Conservation (phyloP, 2,329 filamentous ascomycete species). For the Aureobasidium sp. region DNA sequence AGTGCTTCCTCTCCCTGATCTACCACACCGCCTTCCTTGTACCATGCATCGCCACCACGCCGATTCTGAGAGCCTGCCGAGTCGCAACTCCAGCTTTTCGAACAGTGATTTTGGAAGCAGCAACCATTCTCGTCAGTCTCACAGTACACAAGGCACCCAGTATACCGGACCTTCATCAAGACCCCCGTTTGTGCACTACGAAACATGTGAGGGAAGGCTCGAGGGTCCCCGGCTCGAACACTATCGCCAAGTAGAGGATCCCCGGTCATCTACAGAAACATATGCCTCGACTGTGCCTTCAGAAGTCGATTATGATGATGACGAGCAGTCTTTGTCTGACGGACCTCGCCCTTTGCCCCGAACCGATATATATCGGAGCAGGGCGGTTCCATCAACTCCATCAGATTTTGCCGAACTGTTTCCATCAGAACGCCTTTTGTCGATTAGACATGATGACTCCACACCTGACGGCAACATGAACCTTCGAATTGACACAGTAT, state of each 20-base stretch:
- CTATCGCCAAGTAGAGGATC: slow-evolving; percentile 24
- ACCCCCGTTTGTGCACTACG: slow-evolving; percentile 20
- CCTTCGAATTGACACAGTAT: slow-evolving; percentile 73
- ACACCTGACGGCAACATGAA: slow-evolving; percentile 96
- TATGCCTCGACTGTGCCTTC: slow-evolving; percentile 67
- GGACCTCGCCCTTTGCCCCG: slow-evolving; percentile 53
- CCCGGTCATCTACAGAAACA: slow-evolving; percentile 62
- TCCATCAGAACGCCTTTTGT: slow-evolving; percentile 71
- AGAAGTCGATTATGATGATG: slow-evolving; percentile 49
- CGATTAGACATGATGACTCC: slow-evolving; percentile 82
- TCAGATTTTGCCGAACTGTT: slow-evolving; percentile 78
- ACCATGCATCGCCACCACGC: slow-evolving; percentile 8
- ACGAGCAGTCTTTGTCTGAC: slow-evolving; percentile 36
- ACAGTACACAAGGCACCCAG: slow-evolving; percentile 16
- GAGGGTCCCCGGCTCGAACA: slow-evolving; percentile 8
- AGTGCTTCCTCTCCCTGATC: slow-evolving; percentile 3
- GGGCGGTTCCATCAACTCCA: slow-evolving; percentile 68
- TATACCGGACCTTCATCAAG: slow-evolving; percentile 12
- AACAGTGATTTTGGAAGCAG: slow-evolving; percentile 14
- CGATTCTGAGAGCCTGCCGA: background rate
- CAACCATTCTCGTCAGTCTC: slow-evolving; percentile 15
- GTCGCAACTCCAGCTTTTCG: slow-evolving; percentile 5
- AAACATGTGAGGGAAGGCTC: slow-evolving; percentile 19
- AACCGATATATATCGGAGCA: slow-evolving; percentile 53
- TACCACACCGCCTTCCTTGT: slow-evolving; percentile 4